phyloP scores from a whole-genome alignment of 352 stramenopile species.

The Phytophthora kernoviae region DNA sequence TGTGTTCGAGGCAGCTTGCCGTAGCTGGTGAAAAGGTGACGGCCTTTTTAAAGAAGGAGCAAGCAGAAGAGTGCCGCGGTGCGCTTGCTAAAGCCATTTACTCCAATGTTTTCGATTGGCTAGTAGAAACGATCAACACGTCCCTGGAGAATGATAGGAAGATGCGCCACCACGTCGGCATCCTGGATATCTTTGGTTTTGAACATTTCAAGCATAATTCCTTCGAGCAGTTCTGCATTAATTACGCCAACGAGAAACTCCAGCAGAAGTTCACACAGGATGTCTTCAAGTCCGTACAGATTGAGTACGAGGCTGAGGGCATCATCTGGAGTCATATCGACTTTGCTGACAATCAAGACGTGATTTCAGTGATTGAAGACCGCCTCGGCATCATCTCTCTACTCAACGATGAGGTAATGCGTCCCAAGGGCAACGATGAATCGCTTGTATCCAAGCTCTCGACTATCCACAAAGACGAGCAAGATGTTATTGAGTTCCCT shows the following conservation, averaged over 20 bases:
- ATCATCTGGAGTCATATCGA: constrained; percentile 95
- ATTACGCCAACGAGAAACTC: constrained; percentile 93
- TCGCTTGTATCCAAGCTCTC: constrained; percentile 79
- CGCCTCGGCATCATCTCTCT: constrained; percentile 89
- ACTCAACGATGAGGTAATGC: constrained; percentile 90
- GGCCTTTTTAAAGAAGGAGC: constrained; percentile 81
- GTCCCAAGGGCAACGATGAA: constrained; percentile 86
- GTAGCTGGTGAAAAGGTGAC: constrained; percentile 74
- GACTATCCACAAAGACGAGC: constrained; percentile 80
- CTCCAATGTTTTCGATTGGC: constrained; percentile 96
- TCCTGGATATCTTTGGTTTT: constrained; percentile 96
- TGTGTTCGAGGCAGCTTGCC: constrained; percentile 85
- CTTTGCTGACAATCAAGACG: constrained; percentile 90
- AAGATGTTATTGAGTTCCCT: constrained; percentile 80
- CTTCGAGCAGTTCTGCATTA: constrained; percentile 95
- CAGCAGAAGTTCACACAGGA: constrained; percentile 93
- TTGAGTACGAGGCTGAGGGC: constrained; percentile 89
- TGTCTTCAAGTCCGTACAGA: constrained; percentile 89
- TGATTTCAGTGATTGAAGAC: constrained; percentile 88
- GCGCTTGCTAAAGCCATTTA: constrained; percentile 97
- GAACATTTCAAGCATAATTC: constrained; percentile 95
- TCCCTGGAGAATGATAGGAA: constrained; percentile 69
- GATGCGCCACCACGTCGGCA: constrained; percentile 77
- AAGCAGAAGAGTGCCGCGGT: constrained; percentile 92
- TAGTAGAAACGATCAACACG: constrained; percentile 90